Evolutionary conservation across 331 rosid species (phyloP).

Genomic region (Quercus tomentella): DNA sequence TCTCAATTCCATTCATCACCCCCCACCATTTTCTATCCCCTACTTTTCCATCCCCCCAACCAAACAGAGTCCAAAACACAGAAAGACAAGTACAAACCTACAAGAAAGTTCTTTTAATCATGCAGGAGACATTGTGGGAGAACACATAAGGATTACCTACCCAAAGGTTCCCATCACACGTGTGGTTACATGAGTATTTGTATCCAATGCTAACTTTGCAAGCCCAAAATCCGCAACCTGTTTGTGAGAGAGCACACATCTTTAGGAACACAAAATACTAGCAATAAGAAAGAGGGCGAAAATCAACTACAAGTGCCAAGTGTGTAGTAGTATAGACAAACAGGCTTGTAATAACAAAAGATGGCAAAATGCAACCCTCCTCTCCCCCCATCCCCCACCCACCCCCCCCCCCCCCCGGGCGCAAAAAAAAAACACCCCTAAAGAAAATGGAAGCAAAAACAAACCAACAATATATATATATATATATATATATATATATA

Average conservation of each 20-base stretch:
- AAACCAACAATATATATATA: too few species aligned
- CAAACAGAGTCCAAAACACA: neutral
- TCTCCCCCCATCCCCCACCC: fast-evolving
- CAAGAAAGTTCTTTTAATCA: neutral
- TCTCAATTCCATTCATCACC: too few species aligned
- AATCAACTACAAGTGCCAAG: conserved; percentile 1
- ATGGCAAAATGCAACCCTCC: neutral
- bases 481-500: too few species aligned
- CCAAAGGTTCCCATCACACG: conserved; percentile 99
- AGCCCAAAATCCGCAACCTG: conserved; percentile 99
- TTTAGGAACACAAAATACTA: conserved; percentile 14
- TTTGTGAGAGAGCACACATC: conserved; percentile 13
- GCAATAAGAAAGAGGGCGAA: neutral
- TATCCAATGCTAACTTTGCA: conserved; percentile 84
- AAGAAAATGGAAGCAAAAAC: too few species aligned
- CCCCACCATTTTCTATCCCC: too few species aligned
- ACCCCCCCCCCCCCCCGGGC: too few species aligned
- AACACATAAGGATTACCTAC: conserved; percentile 38
- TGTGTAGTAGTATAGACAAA: neutral
- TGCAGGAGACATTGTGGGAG: neutral
- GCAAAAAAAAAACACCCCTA: too few species aligned
- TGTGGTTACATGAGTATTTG: conserved; percentile 89
- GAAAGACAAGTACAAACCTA: neutral
- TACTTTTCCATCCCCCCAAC: too few species aligned
- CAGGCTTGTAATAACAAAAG: neutral